Evolutionary conservation across 441 rosid species (phyloP).

Genomic region (Hura crepitans): DNA sequence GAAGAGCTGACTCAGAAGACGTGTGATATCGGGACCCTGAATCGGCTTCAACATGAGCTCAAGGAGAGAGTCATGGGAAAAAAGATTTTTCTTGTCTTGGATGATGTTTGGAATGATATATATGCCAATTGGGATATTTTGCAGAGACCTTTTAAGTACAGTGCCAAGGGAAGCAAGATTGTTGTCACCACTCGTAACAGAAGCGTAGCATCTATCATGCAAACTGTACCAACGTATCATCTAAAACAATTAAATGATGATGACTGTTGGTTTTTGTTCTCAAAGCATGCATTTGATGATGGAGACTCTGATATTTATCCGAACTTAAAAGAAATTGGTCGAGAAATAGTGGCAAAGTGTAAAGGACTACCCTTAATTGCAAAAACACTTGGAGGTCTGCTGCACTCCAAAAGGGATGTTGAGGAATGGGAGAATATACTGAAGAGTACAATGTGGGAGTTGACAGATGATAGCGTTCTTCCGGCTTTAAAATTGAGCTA

Average conservation of each 20-base stretch:
- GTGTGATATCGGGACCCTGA: constrained; percentile 14
- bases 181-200: constrained; percentile 26
- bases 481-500: constrained; percentile 21
- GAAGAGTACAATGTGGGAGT: constrained; percentile 16
- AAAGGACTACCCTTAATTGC: constrained; percentile 7
- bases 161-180: constrained; percentile 27
- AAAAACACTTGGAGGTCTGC: constrained; percentile 16
- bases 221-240: constrained; percentile 11
- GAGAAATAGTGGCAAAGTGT: constrained; percentile 17
- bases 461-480: constrained; percentile 20
- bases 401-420: constrained; percentile 1
- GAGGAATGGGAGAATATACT: constrained; percentile 18
- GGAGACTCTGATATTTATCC: neutral
- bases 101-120: constrained; percentile 32
- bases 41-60: constrained; percentile 23
- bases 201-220: constrained; percentile 14
- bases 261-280: constrained; percentile 23
- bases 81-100: constrained; percentile 28
- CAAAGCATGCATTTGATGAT: constrained; percentile 21
- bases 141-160: constrained; percentile 15
- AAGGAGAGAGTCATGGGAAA: constrained; percentile 12
- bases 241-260: constrained; percentile 14
- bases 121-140: constrained; percentile 23
- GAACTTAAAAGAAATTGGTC: constrained; percentile 17
- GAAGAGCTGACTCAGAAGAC: constrained; percentile 17